Conservation (phyloP, 2,329 filamentous ascomycete genomes). For the Botryosphaeria agaves region DNA sequence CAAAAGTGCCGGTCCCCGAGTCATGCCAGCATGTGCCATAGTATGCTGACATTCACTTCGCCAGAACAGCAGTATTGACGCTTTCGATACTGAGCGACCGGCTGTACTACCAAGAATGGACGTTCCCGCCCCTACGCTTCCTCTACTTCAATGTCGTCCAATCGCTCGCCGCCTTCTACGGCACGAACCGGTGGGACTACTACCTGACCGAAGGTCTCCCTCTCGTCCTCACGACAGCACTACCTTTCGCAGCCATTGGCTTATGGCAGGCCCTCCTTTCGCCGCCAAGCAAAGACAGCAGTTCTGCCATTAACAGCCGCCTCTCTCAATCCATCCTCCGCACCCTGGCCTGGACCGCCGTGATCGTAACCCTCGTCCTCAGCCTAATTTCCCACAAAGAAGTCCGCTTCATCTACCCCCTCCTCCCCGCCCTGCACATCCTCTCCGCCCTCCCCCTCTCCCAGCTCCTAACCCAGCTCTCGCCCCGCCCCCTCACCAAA, state of each 20-base stretch:
- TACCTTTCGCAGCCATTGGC: conserved; percentile 58
- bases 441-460: conserved; percentile 52
- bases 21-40: conserved; percentile 4
- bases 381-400: conserved; percentile 88
- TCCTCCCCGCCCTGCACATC: conserved; percentile 73
- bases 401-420: conserved; percentile 88
- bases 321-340: conserved; percentile 7
- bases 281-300: conserved; percentile 11
- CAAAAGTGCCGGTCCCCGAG: too few relatives aligned
- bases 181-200: conserved; percentile 79
- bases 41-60: too few relatives aligned
- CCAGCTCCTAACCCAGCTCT: conserved; percentile 48
- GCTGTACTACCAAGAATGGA: conserved; percentile 70
- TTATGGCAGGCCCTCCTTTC: conserved; percentile 26
- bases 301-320: background rate
- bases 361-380: conserved; percentile 45
- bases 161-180: conserved; percentile 83
- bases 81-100: conserved; percentile 53
- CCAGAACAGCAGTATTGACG: conserved; percentile 38
- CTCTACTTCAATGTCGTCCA: conserved; percentile 82
- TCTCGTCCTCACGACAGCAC: conserved; percentile 62
- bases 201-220: conserved; percentile 84
- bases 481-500: conserved; percentile 20
- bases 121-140: conserved; percentile 74
- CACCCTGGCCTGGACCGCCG: conserved; percentile 22